A percentile compares a stretch with the other conserved stretches of the same genome.
Conservation (phyloP, 2,329 filamentous ascomycete species). For the Fusarium sp. region DNA sequence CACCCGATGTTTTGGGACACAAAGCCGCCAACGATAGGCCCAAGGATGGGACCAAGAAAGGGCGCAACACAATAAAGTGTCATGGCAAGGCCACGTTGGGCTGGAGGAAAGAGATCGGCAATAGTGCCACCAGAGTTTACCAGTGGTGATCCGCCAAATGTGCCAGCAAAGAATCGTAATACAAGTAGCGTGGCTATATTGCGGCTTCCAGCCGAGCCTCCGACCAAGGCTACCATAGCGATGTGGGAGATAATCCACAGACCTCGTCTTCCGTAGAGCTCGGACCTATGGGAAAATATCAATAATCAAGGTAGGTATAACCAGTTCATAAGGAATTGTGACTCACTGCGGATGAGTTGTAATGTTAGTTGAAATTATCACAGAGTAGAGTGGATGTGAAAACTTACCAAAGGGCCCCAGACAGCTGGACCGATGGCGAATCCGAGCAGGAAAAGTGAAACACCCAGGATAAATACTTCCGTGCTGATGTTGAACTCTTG, state of each 20-base stretch:
- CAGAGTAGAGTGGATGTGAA: too few species aligned
- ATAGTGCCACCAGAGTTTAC: slow-evolving; percentile 69
- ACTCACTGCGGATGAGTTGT: too few species aligned
- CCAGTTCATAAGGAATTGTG: too few species aligned
- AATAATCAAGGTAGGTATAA: too few species aligned
- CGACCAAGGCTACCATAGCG: slow-evolving; percentile 79
- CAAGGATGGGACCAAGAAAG: slow-evolving; percentile 75
- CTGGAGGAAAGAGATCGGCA: slow-evolving; percentile 82
- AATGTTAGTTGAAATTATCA: too few species aligned
- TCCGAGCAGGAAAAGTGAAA: slow-evolving; percentile 21
- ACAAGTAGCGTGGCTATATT: slow-evolving; percentile 80
- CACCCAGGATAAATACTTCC: slow-evolving; percentile 7
- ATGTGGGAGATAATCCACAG: slow-evolving; percentile 70
- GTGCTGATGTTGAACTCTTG: slow-evolving; percentile 1
- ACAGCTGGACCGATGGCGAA: slow-evolving; percentile 77
- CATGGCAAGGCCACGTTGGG: slow-evolving; percentile 86
- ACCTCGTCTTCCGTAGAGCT: slow-evolving; percentile 77
- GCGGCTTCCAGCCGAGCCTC: slow-evolving; percentile 79
- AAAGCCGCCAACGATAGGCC: slow-evolving; percentile 73
- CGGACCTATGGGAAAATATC: slow-evolving; percentile 62
- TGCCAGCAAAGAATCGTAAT: slow-evolving; percentile 80
- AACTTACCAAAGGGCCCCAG: slow-evolving; percentile 71
- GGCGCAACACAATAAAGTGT: slow-evolving; percentile 83
- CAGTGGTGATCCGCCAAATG: slow-evolving; percentile 78
- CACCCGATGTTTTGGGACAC: slow-evolving; percentile 76